phyloP scores from a whole-genome alignment of 768 basidiomycete genomes.

The Butyriboletus loyo region DNA sequence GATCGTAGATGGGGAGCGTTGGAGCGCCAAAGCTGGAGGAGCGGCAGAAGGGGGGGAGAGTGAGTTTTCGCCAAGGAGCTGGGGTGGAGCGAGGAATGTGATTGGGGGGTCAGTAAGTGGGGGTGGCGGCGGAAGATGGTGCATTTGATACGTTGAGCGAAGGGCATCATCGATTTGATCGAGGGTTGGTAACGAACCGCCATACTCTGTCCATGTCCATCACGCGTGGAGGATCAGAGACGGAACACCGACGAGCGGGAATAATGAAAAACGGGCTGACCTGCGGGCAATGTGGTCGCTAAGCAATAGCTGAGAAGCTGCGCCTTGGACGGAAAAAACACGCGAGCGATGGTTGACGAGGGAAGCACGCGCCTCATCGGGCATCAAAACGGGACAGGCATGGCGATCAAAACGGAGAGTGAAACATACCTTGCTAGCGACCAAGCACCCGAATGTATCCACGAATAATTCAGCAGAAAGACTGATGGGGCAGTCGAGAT shows the following conservation, averaged over 20 bases:
- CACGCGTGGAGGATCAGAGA: slow-evolving; percentile 17
- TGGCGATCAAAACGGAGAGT: slow-evolving; percentile 7
- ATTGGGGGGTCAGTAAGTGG: background rate
- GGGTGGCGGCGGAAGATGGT: slow-evolving; percentile 5
- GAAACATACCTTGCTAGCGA: slow-evolving; percentile 55
- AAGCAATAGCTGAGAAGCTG: slow-evolving; percentile 58
- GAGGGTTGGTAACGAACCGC: slow-evolving; percentile 56
- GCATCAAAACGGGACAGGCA: slow-evolving; percentile 2
- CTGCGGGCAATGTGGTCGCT: slow-evolving; percentile 53
- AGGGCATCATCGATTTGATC: slow-evolving; percentile 51
- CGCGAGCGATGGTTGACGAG: slow-evolving; percentile 51
- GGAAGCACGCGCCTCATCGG: slow-evolving; percentile 57
- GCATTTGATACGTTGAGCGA: slow-evolving; percentile 6
- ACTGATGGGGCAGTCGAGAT: slow-evolving; percentile 37
- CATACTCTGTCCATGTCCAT: slow-evolving; percentile 52
- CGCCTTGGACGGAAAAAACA: slow-evolving; percentile 60
- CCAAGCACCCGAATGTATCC: slow-evolving; percentile 71
- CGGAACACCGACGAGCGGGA: background rate
- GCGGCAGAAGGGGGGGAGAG: background rate
- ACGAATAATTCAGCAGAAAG: slow-evolving; percentile 71
- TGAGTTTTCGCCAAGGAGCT: background rate
- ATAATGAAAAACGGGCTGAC: slow-evolving; percentile 2
- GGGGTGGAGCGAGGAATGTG: background rate
- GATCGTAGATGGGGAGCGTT: slow-evolving; percentile 10
- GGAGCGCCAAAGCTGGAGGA: background rate